phyloP scores from a whole-genome alignment of 108 stramenopile species.

The Conticribra weissflogii region DNA sequence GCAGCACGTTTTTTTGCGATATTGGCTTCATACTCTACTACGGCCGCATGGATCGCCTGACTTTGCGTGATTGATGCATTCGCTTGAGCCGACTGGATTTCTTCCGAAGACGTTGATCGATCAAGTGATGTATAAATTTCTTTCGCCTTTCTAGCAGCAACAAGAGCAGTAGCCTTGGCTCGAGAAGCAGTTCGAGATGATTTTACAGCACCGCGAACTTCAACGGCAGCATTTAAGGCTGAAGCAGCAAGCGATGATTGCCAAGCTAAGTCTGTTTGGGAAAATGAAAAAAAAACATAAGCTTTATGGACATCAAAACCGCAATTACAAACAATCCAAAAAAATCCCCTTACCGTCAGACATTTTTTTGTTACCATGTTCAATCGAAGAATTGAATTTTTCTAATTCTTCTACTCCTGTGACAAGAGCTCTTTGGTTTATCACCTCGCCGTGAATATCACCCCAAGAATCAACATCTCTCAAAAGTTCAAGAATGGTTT shows the following conservation, averaged over 20 bases:
- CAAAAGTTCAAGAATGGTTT: conserved; percentile 63
- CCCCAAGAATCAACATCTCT: conserved; percentile 83
- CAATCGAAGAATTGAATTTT: conserved; percentile 50
- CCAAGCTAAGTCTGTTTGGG: conserved; percentile 77
- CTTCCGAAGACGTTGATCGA: conserved; percentile 55
- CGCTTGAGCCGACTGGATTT: conserved; percentile 68
- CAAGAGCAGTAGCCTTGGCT: conserved; percentile 46
- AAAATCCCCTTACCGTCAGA: conserved; percentile 65
- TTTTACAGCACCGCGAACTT: conserved; percentile 75
- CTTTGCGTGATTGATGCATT: conserved; percentile 74
- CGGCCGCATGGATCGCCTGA: conserved; percentile 86
- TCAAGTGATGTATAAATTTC: conserved; percentile 52
- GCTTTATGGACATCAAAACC: background rate
- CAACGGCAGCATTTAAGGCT: conserved; percentile 74
- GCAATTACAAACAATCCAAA: background rate
- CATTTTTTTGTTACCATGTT: conserved; percentile 59
- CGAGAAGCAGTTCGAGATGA: conserved; percentile 68
- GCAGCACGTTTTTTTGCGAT: conserved; percentile 76
- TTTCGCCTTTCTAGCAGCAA: conserved; percentile 65
- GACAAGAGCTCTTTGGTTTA: conserved; percentile 73
- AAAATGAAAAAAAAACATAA: conserved; percentile 5
- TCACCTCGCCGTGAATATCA: conserved; percentile 73
- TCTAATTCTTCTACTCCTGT: conserved; percentile 71
- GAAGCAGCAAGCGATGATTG: conserved; percentile 77
- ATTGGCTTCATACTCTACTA: conserved; percentile 86